A percentile compares a stretch with the other conserved stretches of the same genome.
These are phyloP conservation scores for Wickerhamiella qilinensis DNA, from an alignment of 805 yeast species.

Conservation along the genomic window DNA sequence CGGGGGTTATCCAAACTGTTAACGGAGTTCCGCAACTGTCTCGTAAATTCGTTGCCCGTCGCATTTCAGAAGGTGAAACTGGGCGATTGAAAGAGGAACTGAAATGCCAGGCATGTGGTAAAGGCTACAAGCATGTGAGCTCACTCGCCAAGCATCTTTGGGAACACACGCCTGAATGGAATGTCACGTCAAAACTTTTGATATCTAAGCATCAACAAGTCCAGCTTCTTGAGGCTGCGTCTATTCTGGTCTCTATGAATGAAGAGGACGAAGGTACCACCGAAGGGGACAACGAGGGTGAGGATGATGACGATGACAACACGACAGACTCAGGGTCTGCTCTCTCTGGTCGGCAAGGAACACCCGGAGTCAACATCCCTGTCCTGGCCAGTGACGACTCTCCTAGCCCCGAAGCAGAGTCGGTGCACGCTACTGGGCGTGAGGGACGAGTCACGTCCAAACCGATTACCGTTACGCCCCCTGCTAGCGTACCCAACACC, in stretches of 20 bases:
- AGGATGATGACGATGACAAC: not conserved
- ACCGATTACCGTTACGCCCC: not conserved
- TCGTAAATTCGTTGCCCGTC: conserved; percentile 53
- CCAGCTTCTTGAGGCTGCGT: conserved; percentile 47
- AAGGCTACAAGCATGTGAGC: conserved; percentile 77
- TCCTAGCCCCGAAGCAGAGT: not conserved
- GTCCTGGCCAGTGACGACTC: not conserved
- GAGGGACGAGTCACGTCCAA: not conserved
- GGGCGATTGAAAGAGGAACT: conserved; percentile 73
- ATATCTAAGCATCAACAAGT: conserved; percentile 85
- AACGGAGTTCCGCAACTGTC: conserved; percentile 14
- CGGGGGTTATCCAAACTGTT: not conserved
- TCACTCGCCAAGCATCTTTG: conserved; percentile 79
- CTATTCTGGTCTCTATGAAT: conserved; percentile 60
- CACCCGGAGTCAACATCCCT: conserved; percentile 1
- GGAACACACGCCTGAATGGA: conserved; percentile 96
- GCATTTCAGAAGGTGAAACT: conserved; percentile 75
- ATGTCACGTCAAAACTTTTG: conserved; percentile 59
- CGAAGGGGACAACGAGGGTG: conserved; percentile 2
- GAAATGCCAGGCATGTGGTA: conserved; percentile 82
- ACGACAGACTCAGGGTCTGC: not conserved
- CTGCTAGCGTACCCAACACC: not conserved
- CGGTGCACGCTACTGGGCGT: not conserved
- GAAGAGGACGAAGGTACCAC: conserved; percentile 19
- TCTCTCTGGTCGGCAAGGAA: not conserved